Percentiles rank a stretch among this genome's conserved stretches.
Conservation (phyloP, 495 filamentous ascomycete species). For the Haplographium delicatum region DNA sequence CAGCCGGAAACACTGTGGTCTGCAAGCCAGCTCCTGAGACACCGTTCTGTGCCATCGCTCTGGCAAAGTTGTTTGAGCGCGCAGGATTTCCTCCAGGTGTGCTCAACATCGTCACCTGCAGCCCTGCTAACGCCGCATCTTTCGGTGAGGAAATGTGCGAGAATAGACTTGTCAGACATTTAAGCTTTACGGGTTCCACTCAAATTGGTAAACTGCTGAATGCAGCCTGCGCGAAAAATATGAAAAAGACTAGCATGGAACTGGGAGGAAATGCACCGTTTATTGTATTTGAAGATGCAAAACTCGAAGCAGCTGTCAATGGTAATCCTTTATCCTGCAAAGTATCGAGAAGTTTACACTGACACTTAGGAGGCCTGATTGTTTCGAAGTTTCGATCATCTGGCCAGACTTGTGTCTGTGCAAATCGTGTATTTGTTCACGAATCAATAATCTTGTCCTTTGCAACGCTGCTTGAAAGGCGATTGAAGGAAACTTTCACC, state of each 20-base stretch:
- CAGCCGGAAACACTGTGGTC: conserved; percentile 66
- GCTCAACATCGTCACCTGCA: conserved; percentile 74
- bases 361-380: conserved; percentile 68
- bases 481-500: too few relatives aligned
- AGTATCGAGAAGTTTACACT: too few relatives aligned
- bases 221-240: conserved; percentile 66
- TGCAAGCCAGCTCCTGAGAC: conserved; percentile 80
- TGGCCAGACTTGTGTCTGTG: conserved; percentile 85
- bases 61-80: conserved; percentile 70
- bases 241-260: conserved; percentile 82
- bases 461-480: too few relatives aligned
- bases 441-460: too few relatives aligned
- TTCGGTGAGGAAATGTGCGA: conserved; percentile 67
- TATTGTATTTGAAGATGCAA: conserved; percentile 86
- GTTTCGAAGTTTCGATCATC: conserved; percentile 73
- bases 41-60: conserved; percentile 71
- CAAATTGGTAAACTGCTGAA: conserved; percentile 75
- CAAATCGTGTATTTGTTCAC: conserved; percentile 81
- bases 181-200: conserved; percentile 85
- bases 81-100: conserved; percentile 80
- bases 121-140: conserved; percentile 59
- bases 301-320: conserved; percentile 70
- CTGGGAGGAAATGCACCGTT: conserved; percentile 87
- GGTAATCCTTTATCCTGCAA: too few relatives aligned
- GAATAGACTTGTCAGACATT: conserved; percentile 64